phyloP scores from a whole-genome alignment of 2,329 filamentous ascomycete species.

The Aspergillus ibericus region DNA sequence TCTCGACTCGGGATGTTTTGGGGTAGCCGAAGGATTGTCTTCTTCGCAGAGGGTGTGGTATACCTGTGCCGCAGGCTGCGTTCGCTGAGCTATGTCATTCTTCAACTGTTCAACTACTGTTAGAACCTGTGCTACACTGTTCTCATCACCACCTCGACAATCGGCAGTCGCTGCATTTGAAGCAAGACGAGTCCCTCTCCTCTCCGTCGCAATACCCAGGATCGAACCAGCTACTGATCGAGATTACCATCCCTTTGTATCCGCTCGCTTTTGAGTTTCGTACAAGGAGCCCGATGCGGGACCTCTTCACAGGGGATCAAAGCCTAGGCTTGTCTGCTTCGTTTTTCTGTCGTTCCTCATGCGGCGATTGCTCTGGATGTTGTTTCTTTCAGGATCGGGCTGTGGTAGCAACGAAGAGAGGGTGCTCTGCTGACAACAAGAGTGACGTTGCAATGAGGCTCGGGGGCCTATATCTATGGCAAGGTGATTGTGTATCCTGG shows the following conservation, averaged over 20 bases:
- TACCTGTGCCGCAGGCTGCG: slow-evolving; percentile 11
- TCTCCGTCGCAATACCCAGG: slow-evolving; percentile 6
- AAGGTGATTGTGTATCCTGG: background rate
- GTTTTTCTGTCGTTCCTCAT: background rate
- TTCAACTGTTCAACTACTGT: slow-evolving; percentile 18
- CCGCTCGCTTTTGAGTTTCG: background rate
- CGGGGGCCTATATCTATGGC: background rate
- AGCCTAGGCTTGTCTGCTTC: slow-evolving; percentile 17
- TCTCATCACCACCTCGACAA: background rate
- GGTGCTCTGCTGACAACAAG: slow-evolving; percentile 11
- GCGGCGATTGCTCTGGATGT: background rate
- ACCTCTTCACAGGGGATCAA: slow-evolving; percentile 14
- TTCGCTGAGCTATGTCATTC: slow-evolving; percentile 14
- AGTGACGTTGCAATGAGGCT: slow-evolving; percentile 1
- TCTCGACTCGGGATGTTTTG: slow-evolving; percentile 11
- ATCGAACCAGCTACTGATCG: background rate
- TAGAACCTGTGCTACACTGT: background rate
- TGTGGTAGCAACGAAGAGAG: slow-evolving; percentile 19
- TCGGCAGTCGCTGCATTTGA: slow-evolving; percentile 1
- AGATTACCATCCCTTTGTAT: background rate
- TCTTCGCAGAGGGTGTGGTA: slow-evolving; percentile 13
- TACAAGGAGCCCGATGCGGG: background rate
- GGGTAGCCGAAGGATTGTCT: background rate
- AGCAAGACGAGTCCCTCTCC: slow-evolving; percentile 9
- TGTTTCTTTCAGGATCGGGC: slow-evolving; percentile 12